These are phyloP conservation scores for Aspergillus glaucus DNA, from an alignment of 2,329 filamentous ascomycete genomes.

Conservation along the genomic window DNA sequence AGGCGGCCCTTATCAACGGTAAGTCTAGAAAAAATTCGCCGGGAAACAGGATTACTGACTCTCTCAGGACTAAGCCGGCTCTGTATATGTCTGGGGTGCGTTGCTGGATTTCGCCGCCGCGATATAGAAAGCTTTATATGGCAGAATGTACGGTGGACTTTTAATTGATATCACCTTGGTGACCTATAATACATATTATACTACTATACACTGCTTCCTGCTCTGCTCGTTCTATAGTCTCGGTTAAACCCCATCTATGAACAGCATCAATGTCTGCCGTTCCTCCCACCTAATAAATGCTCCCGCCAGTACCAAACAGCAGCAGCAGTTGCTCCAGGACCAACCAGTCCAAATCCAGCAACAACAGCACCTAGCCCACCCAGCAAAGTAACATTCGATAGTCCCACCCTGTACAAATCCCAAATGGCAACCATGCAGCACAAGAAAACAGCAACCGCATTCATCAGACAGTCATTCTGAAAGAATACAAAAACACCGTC, in stretches of 20 bases:
- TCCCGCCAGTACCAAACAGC: conserved; percentile 20
- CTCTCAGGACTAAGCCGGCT: conserved; percentile 5
- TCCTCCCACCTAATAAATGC: neutral
- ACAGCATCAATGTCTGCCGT: too few species aligned
- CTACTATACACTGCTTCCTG: neutral
- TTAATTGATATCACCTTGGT: neutral
- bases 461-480: conserved; percentile 19
- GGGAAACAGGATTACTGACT: neutral
- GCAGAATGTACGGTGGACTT: conserved; percentile 1
- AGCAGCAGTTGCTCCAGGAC: conserved; percentile 15
- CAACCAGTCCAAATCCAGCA: conserved; percentile 8
- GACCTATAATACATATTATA: neutral
- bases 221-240: neutral
- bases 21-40: neutral
- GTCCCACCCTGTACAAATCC: conserved; percentile 16
- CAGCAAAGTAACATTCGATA: conserved; percentile 7
- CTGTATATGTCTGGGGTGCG: conserved; percentile 10
- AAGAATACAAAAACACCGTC: conserved; percentile 19
- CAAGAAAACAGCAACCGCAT: conserved; percentile 10
- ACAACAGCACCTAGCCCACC: conserved; percentile 2
- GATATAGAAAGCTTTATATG: conserved; percentile 11
- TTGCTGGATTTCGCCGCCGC: conserved; percentile 9
- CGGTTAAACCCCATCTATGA: too few species aligned
- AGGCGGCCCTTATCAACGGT: neutral
- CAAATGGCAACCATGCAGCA: conserved; percentile 14